Base-by-base conservation (phyloP, 345 rosid species). In the Aegle marmelos region DNA sequence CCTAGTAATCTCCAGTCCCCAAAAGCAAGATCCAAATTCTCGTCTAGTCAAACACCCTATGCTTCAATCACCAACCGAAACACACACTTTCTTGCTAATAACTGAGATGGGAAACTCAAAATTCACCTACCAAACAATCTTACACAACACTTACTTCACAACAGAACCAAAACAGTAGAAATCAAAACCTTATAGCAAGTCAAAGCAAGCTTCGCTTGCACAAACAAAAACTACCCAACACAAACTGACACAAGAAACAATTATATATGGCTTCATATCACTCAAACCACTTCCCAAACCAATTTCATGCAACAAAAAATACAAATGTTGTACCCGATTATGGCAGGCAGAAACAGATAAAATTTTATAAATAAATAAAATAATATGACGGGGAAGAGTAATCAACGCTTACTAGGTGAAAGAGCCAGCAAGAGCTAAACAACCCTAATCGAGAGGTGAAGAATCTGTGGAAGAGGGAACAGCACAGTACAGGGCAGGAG, bases 401-500 rank as follows among this genome's bases (percentile, higher is more conserved):
- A 65, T 68, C 53, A 39, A 76, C 48, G 83, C 87, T 74, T 78
- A 82, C 87, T 7, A 25, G 33, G 77, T 30, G 56, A 34, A 54
- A 56, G 53, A 74, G 6, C 50, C 30, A 24, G 41, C 59, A 37
- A 56, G 57, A 27, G 54, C 58, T 17, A 24, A 28, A 31, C 69
- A 82, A 76, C 83, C 86, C 83, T 63, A 74, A 82, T 33, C 8
- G 62, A 76, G n/a, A 72, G 82, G 66, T 50, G 76, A 68, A 68
- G 72, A 82, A 75, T 77, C 77, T 34, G 80, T 67, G 82, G 79
- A 77, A 45, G 50, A 74, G 72, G 50, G 28, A 74, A 60, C 48
- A 69, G 77, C 31, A 21, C 4, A 53, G 54, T 33, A 27, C 76
- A 59, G 70, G 30, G 67, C 34, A 72, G 80, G 48, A 54, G 71